These are phyloP conservation scores for Arxiozyma bovina DNA, from an alignment of 1,139 yeast genomes.

Conservation along the genomic window DNA sequence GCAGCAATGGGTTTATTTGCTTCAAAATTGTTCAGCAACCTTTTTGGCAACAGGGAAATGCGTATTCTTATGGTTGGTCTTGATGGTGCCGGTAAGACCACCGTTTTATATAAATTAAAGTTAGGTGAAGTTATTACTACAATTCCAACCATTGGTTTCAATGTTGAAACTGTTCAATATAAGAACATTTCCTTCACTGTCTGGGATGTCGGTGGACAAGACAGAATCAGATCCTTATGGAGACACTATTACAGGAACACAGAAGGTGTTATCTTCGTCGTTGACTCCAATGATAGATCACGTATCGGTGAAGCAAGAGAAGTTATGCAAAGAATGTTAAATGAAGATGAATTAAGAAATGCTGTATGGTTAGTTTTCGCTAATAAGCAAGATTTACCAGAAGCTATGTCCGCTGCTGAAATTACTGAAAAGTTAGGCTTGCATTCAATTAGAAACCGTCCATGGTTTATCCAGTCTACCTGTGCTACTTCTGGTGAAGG, in stretches of 20 bases:
- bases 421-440: slow-evolving; percentile 77
- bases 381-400: slow-evolving; percentile 89
- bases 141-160: slow-evolving; percentile 89
- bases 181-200: slow-evolving; percentile 90
- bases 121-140: slow-evolving; percentile 90
- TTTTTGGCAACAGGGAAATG: slow-evolving; percentile 75
- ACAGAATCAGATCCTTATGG: slow-evolving; percentile 91
- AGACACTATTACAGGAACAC: slow-evolving; percentile 93
- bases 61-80: slow-evolving; percentile 92
- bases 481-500: slow-evolving; percentile 92
- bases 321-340: slow-evolving; percentile 87
- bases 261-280: slow-evolving; percentile 88
- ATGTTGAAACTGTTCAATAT: slow-evolving; percentile 90
- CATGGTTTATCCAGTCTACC: slow-evolving; percentile 85
- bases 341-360: slow-evolving; percentile 88
- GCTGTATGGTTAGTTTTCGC: slow-evolving; percentile 84
- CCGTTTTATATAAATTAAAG: slow-evolving; percentile 81
- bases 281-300: slow-evolving; percentile 88
- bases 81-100: slow-evolving; percentile 89
- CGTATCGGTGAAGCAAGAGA: slow-evolving; percentile 91
- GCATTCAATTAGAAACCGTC: slow-evolving; percentile 76
- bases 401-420: slow-evolving; percentile 87
- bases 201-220: slow-evolving; percentile 98
- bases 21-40: slow-evolving; percentile 82
- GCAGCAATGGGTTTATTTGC: slow-evolving; percentile 70